Evolutionary conservation across 2,329 filamentous ascomycete genomes (phyloP).

Genomic region (Colletotrichum sojae): DNA sequence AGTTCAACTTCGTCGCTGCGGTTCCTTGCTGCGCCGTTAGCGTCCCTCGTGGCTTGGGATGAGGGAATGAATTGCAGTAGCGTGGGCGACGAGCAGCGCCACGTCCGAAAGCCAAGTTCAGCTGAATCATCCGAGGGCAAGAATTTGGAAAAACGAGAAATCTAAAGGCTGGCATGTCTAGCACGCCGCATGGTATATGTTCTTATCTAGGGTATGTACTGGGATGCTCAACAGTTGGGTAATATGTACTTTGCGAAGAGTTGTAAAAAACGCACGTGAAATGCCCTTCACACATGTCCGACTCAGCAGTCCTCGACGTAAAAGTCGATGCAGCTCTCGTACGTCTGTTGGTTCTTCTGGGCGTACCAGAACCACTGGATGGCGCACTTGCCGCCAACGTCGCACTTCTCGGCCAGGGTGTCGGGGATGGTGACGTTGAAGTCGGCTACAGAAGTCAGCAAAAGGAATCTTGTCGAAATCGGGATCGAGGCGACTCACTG

Average conservation of each 20-base stretch:
- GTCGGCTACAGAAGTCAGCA: slow-evolving; percentile 49
- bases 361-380: slow-evolving; percentile 77
- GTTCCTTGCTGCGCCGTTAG: background rate
- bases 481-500: slow-evolving; percentile 38
- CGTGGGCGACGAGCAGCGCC: background rate
- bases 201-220: slow-evolving; percentile 11
- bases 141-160: background rate
- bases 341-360: slow-evolving; percentile 69
- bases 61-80: background rate
- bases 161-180: background rate
- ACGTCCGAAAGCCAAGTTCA: background rate
- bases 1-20: no score
- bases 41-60: background rate
- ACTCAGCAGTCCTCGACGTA: slow-evolving; percentile 21
- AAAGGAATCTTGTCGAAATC: background rate
- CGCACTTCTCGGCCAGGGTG: slow-evolving; percentile 61
- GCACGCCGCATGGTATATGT: background rate
- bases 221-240: background rate
- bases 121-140: background rate
- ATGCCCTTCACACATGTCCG: no score
- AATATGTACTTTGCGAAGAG: slow-evolving; percentile 21
- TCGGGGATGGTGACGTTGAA: slow-evolving; percentile 70
- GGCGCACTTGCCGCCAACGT: slow-evolving; percentile 60
- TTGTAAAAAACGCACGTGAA: no score
- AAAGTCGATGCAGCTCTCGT: slow-evolving; percentile 75